Base-by-base conservation (phyloP, 2,329 filamentous ascomycete genomes). In the Cladosporium cucumerinum region DNA sequence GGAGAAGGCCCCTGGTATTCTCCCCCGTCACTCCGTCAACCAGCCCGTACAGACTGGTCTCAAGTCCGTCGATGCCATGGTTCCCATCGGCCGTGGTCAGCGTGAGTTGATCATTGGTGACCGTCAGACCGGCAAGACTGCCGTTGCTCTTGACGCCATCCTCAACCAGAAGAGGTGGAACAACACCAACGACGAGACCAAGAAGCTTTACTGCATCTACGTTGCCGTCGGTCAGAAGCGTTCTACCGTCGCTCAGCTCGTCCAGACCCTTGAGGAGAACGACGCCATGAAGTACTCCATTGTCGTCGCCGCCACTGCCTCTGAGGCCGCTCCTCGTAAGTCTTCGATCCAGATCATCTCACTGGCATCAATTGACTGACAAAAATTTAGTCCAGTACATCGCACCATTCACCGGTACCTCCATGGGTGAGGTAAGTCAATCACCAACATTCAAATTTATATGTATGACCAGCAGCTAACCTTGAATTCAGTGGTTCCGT, bases 61-160 rank as follows among this genome's bases (percentile, higher is more conserved):
- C 76, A 99, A 99, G 88, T 97, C 92, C 76, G 87, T 99, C 85
- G 95, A 99, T 81, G 93, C 95, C 84, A 98, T 99, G 95, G 95
- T 99, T 76, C 95, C 95, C 77, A 97, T 99, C 77, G 95, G 95
- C 81, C 95, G 95, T 94, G 95, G 95, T 79, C 95, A 99, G 88
- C 95, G 95, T 94, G 95, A 99, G 87, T 86, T 99, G 88, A 98
- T 99, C 82, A 99, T 99, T 83, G 95, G 95, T 86, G 95, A 99
- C 81, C 95, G 95, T 93, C 95, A 99, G 85, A 99, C 95, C 76
- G 95, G 95, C 83, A 99, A 99, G 91, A 99, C 95, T 79, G 95
- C 95, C 77, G 94, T 99, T 80, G 94, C 90, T 77, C 92, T 99
- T 69, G 95, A 99, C 81, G 89, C 94, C 81, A 98, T 99, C 75